Conservation (phyloP, 805 yeast genomes). For the Ogataea ramenticola region DNA sequence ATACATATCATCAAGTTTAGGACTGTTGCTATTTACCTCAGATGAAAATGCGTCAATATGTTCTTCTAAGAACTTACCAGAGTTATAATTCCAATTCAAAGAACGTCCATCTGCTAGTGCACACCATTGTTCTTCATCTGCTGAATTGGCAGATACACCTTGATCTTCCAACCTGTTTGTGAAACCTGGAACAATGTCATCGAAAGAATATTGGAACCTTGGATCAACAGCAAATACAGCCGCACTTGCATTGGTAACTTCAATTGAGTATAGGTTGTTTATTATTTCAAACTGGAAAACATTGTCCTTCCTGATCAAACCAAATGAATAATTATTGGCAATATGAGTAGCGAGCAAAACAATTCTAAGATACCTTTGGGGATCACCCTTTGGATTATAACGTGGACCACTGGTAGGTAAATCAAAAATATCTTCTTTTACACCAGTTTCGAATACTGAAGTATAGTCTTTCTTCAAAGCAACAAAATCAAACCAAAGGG, state of each 20-base stretch:
- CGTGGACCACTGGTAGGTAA: conserved; percentile 57
- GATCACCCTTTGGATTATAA: conserved; percentile 38
- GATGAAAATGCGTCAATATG: conserved; percentile 12
- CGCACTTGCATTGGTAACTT: conserved; percentile 13
- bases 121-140: conserved; percentile 11
- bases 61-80: conserved; percentile 26
- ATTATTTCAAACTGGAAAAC: conserved; percentile 33
- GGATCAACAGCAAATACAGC: conserved; percentile 19
- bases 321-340: conserved; percentile 47
- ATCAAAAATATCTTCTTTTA: conserved; percentile 53
- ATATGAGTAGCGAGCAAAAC: conserved; percentile 42
- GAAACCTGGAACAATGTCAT: conserved; percentile 9
- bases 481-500: conserved; percentile 68
- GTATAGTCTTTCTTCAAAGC: conserved; percentile 45
- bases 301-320: conserved; percentile 39
- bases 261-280: conserved; percentile 1
- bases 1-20: neutral
- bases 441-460: conserved; percentile 46
- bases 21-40: neutral
- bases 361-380: conserved; percentile 45
- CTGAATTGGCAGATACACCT: neutral
- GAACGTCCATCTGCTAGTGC: conserved; percentile 11
- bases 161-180: conserved; percentile 1
- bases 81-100: conserved; percentile 23
- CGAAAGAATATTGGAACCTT: conserved; percentile 16